Evolutionary conservation across 2,329 filamentous ascomycete species (phyloP).

Genomic region (Laburnicola sp.): DNA sequence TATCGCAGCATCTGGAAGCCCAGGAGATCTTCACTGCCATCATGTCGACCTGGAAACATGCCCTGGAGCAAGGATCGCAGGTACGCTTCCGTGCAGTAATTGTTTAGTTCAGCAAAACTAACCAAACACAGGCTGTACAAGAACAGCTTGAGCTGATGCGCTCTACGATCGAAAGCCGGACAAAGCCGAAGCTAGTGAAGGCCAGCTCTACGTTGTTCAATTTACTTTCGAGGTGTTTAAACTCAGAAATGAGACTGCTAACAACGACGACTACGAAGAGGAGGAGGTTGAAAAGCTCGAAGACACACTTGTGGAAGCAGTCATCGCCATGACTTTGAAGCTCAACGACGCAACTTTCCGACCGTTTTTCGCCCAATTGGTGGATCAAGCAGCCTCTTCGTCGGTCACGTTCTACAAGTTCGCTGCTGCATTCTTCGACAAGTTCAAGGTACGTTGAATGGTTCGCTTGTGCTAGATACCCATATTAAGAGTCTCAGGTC

Average conservation of each 20-base stretch:
- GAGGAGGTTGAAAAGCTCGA: conserved; percentile 65
- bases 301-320: conserved; percentile 65
- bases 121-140: conserved; percentile 58
- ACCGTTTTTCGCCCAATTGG: conserved; percentile 82
- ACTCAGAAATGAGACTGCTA: conserved; percentile 55
- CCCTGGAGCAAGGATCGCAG: conserved; percentile 63
- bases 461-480: conserved; percentile 10
- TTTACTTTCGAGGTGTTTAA: conserved; percentile 63
- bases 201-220: conserved; percentile 70
- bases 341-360: conserved; percentile 92
- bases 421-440: conserved; percentile 76
- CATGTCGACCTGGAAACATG: conserved; percentile 70
- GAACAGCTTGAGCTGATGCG: conserved; percentile 73
- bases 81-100: conserved; percentile 51
- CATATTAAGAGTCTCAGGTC: conserved; percentile 54
- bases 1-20: conserved; percentile 76
- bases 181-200: conserved; percentile 78
- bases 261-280: conserved; percentile 52
- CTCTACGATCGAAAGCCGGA: conserved; percentile 72
- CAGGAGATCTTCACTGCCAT: conserved; percentile 75
- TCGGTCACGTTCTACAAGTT: conserved; percentile 81
- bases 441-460: conserved; percentile 63
- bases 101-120: conserved; percentile 9
- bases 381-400: conserved; percentile 67
- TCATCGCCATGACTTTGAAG: conserved; percentile 92